Conservation (phyloP, 257 asterid species). For the Knoxia roxburghii region DNA sequence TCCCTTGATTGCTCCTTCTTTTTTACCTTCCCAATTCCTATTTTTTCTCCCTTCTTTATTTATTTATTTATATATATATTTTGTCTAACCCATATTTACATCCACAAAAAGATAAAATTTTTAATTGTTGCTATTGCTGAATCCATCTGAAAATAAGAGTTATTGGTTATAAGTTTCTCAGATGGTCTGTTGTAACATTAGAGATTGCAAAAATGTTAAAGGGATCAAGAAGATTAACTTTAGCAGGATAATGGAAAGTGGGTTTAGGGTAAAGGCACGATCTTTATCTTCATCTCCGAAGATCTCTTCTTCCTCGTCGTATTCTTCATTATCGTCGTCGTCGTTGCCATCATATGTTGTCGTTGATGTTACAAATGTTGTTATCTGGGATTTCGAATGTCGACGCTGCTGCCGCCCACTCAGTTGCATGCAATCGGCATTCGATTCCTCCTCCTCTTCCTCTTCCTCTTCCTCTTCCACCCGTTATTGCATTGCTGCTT, state of each 20-base stretch:
- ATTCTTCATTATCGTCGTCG: background rate
- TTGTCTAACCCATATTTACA: too few species aligned
- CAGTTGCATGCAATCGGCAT: constrained; percentile 28
- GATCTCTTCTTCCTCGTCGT: constrained; percentile 6
- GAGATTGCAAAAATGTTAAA: background rate
- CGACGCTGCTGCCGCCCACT: constrained; percentile 26
- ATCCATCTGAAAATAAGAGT: background rate
- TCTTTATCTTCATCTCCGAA: constrained; percentile 14
- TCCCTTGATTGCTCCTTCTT: background rate
- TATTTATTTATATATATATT: too few species aligned
- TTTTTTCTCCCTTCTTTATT: background rate
- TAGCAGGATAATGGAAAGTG: constrained; percentile 8
- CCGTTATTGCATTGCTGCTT: constrained; percentile 15
- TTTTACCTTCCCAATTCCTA: too few species aligned
- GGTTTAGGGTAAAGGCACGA: constrained; percentile 1
- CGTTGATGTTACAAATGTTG: constrained; percentile 10
- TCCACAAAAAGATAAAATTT: too few species aligned
- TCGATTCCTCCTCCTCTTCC: constrained; percentile 15
- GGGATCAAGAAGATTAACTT: background rate
- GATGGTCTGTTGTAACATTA: constrained; percentile 4
- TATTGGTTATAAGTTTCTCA: background rate
- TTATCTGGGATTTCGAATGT: constrained; percentile 27
- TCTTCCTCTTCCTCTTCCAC: too few species aligned
- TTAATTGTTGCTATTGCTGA: background rate
- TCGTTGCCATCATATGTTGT: background rate